Base-by-base conservation (phyloP, 1,139 yeast genomes). In the Pneumocystis jirovecii region DNA sequence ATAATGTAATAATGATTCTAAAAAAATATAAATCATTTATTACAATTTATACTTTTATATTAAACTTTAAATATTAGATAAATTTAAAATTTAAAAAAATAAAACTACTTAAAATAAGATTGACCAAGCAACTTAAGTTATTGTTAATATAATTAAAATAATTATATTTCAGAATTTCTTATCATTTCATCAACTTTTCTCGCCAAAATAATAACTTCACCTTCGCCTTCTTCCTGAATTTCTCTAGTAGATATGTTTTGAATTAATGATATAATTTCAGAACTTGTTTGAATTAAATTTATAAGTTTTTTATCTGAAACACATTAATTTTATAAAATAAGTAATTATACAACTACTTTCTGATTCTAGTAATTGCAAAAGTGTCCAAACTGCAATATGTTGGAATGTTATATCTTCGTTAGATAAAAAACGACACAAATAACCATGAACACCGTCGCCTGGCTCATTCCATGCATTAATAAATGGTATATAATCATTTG, bases 321-420 rank as follows among this genome's bases (percentile, higher is more conserved):
- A n/a, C 5, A 60, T 60, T 77, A 60, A 21, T 60, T 39, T 10
- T 31, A 12, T 29, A 21, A 42, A 39, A 31, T 5, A 60, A 29
- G 12, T 21, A 60, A 60, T 42, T 15, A 59, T 39, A 21, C 25
- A 60, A 39, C 21, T 65, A 73, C 90, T 89, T 72, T 87, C 89
- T 66, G 95, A 85, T 77, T 93, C 99, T 69, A 95, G 81, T 69
- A 93, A 81, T 77, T 93, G 98, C 71, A 91, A 81, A 70, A 91
- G 87, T 64, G 97, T 91, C 99, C 99, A 93, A 68, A 91, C 83
- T 0, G 98, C 97, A 76, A 93, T 93, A 75, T 93, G 98, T 77
- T 93, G 97, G 76, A 93, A 95, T 0, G 97, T 93, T n/a, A 96
- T 88, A 75, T 91, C 93, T 61, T 87, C 87, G 72, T 91, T 85